These are phyloP conservation scores for Quercus robur DNA, from an alignment of 306 rosid genomes.

Conservation along the genomic window DNA sequence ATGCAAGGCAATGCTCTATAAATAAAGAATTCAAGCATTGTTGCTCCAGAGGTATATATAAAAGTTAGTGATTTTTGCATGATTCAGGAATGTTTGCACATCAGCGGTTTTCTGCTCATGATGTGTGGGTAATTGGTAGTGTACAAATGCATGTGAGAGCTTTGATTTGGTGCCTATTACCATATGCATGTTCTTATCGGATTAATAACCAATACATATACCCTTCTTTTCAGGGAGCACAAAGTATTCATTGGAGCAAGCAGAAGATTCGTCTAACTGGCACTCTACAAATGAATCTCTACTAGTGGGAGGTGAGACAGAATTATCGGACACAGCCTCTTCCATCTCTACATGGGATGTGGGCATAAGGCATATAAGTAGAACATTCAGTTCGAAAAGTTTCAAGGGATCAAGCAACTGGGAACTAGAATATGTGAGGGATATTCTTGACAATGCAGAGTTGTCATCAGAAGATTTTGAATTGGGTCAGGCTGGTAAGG, in stretches of 20 bases:
- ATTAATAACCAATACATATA: slow-evolving; percentile 6
- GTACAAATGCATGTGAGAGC: background rate
- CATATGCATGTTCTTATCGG: slow-evolving; percentile 1
- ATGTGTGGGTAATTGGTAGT: background rate
- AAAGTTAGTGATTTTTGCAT: slow-evolving; percentile 1
- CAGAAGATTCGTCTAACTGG: slow-evolving; percentile 33
- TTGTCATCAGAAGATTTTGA: slow-evolving; percentile 50
- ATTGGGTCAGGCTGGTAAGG: slow-evolving; percentile 28
- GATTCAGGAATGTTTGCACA: background rate
- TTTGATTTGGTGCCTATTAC: slow-evolving; percentile 11
- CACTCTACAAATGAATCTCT: slow-evolving; percentile 33
- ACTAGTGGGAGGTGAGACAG: slow-evolving; percentile 27
- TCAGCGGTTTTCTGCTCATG: background rate
- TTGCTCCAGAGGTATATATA: background rate
- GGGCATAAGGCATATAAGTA: slow-evolving; percentile 25
- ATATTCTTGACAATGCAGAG: slow-evolving; percentile 48
- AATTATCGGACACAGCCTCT: slow-evolving; percentile 38
- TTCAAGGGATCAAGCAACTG: slow-evolving; percentile 36
- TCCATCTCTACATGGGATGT: slow-evolving; percentile 17
- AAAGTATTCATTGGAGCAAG: slow-evolving; percentile 40
- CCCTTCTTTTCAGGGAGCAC: slow-evolving; percentile 52
- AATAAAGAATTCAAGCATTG: background rate
- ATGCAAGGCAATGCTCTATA: background rate
- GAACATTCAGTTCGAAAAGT: slow-evolving; percentile 19
- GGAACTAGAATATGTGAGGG: slow-evolving; percentile 63